A percentile compares a stretch with the other conserved stretches of the same genome.
phyloP scores from a whole-genome alignment of 1,284 basidiomycete genomes.

The Sporisorium sorghi region DNA sequence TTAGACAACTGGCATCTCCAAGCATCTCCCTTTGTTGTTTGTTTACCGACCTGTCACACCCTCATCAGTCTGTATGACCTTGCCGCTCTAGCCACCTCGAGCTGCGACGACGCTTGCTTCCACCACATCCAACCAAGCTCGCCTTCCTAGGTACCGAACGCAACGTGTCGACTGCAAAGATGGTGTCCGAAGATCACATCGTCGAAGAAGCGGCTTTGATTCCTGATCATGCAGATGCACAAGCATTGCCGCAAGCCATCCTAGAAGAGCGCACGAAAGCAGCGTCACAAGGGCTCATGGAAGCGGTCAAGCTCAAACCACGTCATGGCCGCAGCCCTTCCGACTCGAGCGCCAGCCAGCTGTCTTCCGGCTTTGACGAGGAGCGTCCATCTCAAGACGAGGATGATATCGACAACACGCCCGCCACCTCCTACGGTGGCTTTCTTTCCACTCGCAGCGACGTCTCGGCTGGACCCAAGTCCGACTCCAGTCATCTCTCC shows the following conservation, averaged over 20 bases:
- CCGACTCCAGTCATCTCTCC: constrained; percentile 32
- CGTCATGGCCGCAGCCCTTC: constrained; percentile 27
- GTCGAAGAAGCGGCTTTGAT: not conserved
- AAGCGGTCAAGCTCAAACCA: constrained; percentile 33
- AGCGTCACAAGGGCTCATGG: constrained; percentile 16
- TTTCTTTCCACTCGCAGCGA: constrained; percentile 32
- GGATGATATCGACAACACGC: constrained; percentile 47
- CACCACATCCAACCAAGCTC: constrained; percentile 8
- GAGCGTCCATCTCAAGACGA: constrained; percentile 45
- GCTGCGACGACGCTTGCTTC: constrained; percentile 27
- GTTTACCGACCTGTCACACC: not conserved
- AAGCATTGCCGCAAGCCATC: not conserved
- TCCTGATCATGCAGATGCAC: not conserved
- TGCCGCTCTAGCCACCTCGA: constrained; percentile 16
- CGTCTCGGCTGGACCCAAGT: constrained; percentile 21
- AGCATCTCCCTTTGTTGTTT: constrained; percentile 14
- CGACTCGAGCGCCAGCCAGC: constrained; percentile 29
- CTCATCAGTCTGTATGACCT: constrained; percentile 12
- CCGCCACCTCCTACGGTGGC: constrained; percentile 44
- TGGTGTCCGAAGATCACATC: constrained; percentile 8
- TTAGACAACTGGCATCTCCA: constrained; percentile 7
- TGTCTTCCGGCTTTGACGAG: constrained; percentile 39
- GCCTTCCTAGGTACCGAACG: not conserved
- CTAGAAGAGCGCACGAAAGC: not conserved
- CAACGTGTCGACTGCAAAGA: not conserved